Conservation (phyloP, 129 eudicot species). For the Gnaphalium uliginosum region DNA sequence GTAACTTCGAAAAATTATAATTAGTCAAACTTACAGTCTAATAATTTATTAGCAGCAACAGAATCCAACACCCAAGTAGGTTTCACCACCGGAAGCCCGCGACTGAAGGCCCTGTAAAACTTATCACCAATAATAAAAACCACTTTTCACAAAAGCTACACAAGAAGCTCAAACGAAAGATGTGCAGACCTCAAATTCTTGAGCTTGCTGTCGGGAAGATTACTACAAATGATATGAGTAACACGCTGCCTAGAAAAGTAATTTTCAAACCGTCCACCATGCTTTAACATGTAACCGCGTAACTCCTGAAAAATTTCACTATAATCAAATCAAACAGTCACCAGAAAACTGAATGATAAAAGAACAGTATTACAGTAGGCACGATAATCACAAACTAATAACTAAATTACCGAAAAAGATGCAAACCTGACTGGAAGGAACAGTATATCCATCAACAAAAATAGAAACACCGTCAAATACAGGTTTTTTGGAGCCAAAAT, state of each 20-base stretch:
- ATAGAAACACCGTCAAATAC: conserved; percentile 86
- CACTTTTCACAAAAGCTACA: background rate
- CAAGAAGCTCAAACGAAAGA: conserved; percentile 10
- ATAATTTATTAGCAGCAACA: conserved; percentile 74
- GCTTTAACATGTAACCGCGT: conserved; percentile 76
- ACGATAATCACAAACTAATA: background rate
- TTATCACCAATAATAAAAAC: conserved; percentile 21
- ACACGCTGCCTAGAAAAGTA: conserved; percentile 88
- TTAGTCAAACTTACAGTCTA: conserved; percentile 59
- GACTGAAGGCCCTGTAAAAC: conserved; percentile 75
- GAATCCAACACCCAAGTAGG: conserved; percentile 92
- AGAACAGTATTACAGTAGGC: background rate
- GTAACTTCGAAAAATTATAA: background rate
- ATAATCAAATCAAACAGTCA: conserved; percentile 17
- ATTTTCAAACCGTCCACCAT: conserved; percentile 91
- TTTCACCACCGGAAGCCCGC: conserved; percentile 92
- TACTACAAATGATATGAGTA: conserved; percentile 92
- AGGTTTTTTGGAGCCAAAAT: conserved; percentile 49
- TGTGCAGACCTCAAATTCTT: conserved; percentile 75
- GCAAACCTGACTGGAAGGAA: conserved; percentile 92
- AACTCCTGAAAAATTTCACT: conserved; percentile 57
- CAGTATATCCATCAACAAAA: conserved; percentile 90
- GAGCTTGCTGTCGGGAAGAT: conserved; percentile 88
- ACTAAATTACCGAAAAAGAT: conserved; percentile 13
- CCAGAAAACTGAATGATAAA: background rate